These are phyloP conservation scores for Mucor lusitanicus DNA, from an alignment of 371 early-diverging fungal genomes.

Conservation along the genomic window DNA sequence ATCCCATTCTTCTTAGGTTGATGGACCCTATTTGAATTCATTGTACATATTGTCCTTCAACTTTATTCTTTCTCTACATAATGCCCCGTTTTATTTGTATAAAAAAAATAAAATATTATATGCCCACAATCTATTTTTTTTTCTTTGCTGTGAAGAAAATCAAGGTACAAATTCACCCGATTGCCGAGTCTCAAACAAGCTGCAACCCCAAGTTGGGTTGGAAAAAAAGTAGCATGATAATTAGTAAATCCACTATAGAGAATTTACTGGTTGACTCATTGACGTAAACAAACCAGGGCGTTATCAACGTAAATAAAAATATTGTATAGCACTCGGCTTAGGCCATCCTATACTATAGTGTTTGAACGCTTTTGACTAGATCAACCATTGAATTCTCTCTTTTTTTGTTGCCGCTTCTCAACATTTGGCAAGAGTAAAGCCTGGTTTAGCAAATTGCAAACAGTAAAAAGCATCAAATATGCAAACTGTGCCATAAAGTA, in stretches of 20 bases:
- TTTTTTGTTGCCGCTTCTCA: too few species aligned
- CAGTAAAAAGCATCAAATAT: too few species aligned
- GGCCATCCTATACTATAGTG: too few species aligned
- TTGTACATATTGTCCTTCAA: conserved; percentile 2
- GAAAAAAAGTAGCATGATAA: neutral
- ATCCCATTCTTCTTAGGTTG: neutral
- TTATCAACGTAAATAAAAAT: too few species aligned
- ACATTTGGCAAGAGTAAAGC: too few species aligned
- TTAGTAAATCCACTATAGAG: neutral
- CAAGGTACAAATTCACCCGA: neutral
- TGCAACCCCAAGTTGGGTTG: neutral
- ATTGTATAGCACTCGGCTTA: too few species aligned
- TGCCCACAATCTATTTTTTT: neutral
- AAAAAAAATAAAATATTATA: neutral
- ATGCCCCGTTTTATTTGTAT: neutral
- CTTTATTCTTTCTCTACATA: neutral
- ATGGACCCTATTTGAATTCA: conserved; percentile 7
- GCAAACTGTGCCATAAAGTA: too few species aligned
- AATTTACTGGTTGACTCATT: neutral
- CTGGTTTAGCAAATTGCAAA: too few species aligned
- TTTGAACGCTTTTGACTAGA: too few species aligned
- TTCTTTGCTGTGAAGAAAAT: neutral
- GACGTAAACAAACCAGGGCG: too few species aligned
- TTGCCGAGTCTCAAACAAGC: neutral
- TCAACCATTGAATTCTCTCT: too few species aligned